A percentile compares a stretch with the other conserved stretches of the same genome.
Evolutionary conservation across 2,329 filamentous ascomycete genomes (phyloP).

Genomic region (Fusarium sp.): DNA sequence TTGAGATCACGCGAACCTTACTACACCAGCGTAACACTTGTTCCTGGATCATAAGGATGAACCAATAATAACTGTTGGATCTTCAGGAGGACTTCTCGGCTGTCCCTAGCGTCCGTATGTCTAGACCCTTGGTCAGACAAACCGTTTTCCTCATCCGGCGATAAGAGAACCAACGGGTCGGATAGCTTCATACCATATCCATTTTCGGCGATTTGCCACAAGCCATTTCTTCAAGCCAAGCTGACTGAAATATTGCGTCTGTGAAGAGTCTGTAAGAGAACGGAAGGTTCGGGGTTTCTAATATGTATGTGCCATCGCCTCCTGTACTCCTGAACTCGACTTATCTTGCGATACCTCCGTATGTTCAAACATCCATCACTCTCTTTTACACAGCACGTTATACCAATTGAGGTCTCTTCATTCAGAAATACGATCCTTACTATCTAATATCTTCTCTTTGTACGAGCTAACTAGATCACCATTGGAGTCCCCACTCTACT

Average conservation of each 20-base stretch:
- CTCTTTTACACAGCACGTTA: neutral
- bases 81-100: neutral
- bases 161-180: conserved; percentile 5
- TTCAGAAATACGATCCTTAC: neutral
- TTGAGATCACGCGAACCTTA: neutral
- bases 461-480: neutral
- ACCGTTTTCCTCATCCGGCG: conserved; percentile 29
- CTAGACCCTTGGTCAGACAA: neutral
- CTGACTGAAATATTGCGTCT: neutral
- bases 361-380: neutral
- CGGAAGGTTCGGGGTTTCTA: neutral
- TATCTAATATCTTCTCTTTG: neutral
- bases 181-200: conserved; percentile 10
- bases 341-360: neutral
- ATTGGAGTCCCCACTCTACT: neutral
- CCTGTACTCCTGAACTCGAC: neutral
- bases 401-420: neutral
- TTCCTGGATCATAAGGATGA: conserved; percentile 11
- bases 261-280: neutral
- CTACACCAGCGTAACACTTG: neutral
- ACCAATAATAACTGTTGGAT: conserved; percentile 2
- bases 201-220: conserved; percentile 27
- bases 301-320: conserved; percentile 13
- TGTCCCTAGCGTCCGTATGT: conserved; percentile 4
- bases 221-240: conserved; percentile 3